phyloP scores from a whole-genome alignment of 352 stramenopile genomes.

The Phytophthora citrophthora region DNA sequence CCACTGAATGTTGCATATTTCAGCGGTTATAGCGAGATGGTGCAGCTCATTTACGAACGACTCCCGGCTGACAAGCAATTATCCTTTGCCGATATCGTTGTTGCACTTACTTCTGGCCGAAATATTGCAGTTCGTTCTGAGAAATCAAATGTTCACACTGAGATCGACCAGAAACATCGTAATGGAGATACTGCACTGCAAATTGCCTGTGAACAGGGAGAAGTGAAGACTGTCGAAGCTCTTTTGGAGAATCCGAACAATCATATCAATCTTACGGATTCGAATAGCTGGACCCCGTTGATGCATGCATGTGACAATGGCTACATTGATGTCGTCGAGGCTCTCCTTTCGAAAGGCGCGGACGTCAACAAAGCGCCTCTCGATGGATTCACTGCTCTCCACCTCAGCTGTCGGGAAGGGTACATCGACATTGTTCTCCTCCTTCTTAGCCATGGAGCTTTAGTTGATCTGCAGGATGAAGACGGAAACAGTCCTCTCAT shows the following conservation, averaged over 20 bases:
- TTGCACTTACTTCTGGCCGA: no score
- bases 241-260: not conserved
- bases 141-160: no score
- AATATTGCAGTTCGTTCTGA: no score
- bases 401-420: constrained; percentile 7
- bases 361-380: no score
- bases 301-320: not conserved
- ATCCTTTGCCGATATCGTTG: not conserved
- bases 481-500: constrained; percentile 11
- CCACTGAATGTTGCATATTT: not conserved
- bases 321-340: not conserved
- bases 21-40: not conserved
- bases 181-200: not conserved
- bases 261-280: not conserved
- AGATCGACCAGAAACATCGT: not conserved
- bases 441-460: constrained; percentile 2
- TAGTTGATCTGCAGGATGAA: constrained; percentile 3
- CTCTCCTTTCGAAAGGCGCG: no score
- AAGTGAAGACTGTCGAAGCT: not conserved
- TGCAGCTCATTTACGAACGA: not conserved
- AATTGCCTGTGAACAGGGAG: not conserved
- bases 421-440: not conserved
- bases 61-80: not conserved
- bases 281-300: not conserved
- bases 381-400: constrained; percentile 10